phyloP scores from a whole-genome alignment of 768 basidiomycete genomes.

The Suillus hirtellus region DNA sequence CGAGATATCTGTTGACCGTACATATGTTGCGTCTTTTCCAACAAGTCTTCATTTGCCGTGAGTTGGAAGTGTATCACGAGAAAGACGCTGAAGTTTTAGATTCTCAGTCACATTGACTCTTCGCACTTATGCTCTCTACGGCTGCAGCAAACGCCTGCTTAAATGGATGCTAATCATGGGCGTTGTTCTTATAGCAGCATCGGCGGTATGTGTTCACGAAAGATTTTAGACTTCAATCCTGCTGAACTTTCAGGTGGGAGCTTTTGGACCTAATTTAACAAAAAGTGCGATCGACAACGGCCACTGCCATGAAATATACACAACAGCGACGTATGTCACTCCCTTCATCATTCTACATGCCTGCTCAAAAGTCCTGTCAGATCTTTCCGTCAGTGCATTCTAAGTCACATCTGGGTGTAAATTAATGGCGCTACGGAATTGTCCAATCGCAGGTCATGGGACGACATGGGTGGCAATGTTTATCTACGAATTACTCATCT shows the following conservation, averaged over 20 bases:
- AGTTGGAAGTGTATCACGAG: conserved; percentile 18
- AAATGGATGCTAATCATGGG: conserved; percentile 36
- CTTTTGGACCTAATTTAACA: conserved; percentile 40
- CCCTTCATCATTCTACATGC: background rate
- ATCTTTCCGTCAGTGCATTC: background rate
- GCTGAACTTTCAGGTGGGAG: conserved; percentile 38
- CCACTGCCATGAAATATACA: conserved; percentile 28
- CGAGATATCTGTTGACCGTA: conserved; percentile 37
- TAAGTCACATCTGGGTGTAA: background rate
- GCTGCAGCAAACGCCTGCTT: conserved; percentile 38
- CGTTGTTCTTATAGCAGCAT: conserved; percentile 29
- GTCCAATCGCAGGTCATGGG: conserved; percentile 27
- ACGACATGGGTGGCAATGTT: conserved; percentile 53
- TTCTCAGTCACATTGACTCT: conserved; percentile 42
- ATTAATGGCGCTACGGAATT: background rate
- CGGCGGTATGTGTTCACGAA: conserved; percentile 35
- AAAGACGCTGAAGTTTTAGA: conserved; percentile 15
- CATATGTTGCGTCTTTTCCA: conserved; percentile 43
- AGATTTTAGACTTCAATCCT: background rate
- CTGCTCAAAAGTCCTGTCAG: background rate
- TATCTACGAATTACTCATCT: conserved; percentile 48
- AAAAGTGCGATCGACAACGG: conserved; percentile 18
- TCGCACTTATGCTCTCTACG: conserved; percentile 53
- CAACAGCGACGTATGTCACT: conserved; percentile 3
- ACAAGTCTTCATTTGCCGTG: conserved; percentile 50